Conservation (phyloP, 768 basidiomycete genomes). For the Hebeloma cylindrosporum region DNA sequence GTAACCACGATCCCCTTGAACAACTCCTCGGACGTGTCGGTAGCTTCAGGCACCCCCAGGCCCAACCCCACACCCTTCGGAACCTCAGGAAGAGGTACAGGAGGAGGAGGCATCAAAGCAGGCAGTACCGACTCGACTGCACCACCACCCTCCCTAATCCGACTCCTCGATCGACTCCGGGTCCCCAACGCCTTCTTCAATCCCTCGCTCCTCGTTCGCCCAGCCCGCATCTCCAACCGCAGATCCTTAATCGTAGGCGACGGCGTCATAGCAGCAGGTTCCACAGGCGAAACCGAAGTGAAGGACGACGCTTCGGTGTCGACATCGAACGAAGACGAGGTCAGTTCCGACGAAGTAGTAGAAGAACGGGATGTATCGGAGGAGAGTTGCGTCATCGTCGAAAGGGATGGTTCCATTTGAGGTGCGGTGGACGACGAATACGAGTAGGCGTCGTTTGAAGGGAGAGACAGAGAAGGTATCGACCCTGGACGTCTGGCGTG, state of each 20-base stretch:
- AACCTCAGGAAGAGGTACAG: conserved; percentile 10
- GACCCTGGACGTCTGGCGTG: too few species aligned
- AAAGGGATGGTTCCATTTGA: too few species aligned
- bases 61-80: background rate
- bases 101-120: too few species aligned
- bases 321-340: conserved; percentile 1
- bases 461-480: too few species aligned
- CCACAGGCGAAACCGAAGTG: background rate
- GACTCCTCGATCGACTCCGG: conserved; percentile 12
- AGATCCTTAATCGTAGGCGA: conserved; percentile 21
- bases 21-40: background rate
- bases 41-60: conserved; percentile 2
- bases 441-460: too few species aligned
- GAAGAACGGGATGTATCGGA: background rate
- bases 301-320: background rate
- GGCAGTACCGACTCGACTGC: too few species aligned
- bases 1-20: conserved; percentile 8
- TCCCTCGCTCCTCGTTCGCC: conserved; percentile 25
- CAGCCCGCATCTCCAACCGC: conserved; percentile 23
- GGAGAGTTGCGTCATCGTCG: conserved; percentile 11
- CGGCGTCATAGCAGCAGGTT: background rate
- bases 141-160: conserved; percentile 1
- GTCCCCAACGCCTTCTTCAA: conserved; percentile 22
- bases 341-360: background rate
- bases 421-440: too few species aligned